Evolutionary conservation across 805 yeast species (phyloP).

Genomic region (Ascoidea asiatica): DNA sequence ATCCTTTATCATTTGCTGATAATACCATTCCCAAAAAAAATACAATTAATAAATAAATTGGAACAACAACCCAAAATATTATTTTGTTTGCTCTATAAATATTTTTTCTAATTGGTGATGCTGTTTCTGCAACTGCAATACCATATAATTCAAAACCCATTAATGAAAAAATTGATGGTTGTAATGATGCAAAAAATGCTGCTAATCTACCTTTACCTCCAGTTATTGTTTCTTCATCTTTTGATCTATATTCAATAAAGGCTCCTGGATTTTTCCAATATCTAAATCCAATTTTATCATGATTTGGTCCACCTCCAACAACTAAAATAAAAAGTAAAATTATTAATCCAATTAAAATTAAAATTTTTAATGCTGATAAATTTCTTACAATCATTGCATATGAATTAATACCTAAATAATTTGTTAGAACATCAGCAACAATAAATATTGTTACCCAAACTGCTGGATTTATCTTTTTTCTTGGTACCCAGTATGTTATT

Average conservation of each 20-base stretch:
- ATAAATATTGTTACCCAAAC: constrained; percentile 41
- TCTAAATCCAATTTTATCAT: constrained; percentile 19
- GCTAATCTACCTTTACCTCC: constrained; percentile 29
- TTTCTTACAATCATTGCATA: constrained; percentile 21
- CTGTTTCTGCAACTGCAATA: constrained; percentile 33
- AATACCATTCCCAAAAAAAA: constrained; percentile 46
- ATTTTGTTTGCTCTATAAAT: constrained; percentile 40
- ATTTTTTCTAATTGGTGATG: constrained; percentile 31
- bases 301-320: constrained; percentile 28
- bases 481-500: constrained; percentile 34
- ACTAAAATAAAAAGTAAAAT: constrained; percentile 23
- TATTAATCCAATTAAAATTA: constrained; percentile 24
- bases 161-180: constrained; percentile 37
- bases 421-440: constrained; percentile 29
- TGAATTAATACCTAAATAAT: constrained; percentile 43
- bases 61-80: constrained; percentile 39
- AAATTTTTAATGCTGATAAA: constrained; percentile 23
- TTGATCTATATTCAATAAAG: constrained; percentile 18
- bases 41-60: constrained; percentile 38
- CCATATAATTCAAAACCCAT: constrained; percentile 38
- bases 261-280: constrained; percentile 33
- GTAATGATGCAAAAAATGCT: constrained; percentile 39
- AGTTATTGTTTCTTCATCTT: background rate
- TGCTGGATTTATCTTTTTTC: constrained; percentile 27
- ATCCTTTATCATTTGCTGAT: constrained; percentile 28